Conservation (phyloP, 805 yeast genomes). For the Millerozyma miso region DNA sequence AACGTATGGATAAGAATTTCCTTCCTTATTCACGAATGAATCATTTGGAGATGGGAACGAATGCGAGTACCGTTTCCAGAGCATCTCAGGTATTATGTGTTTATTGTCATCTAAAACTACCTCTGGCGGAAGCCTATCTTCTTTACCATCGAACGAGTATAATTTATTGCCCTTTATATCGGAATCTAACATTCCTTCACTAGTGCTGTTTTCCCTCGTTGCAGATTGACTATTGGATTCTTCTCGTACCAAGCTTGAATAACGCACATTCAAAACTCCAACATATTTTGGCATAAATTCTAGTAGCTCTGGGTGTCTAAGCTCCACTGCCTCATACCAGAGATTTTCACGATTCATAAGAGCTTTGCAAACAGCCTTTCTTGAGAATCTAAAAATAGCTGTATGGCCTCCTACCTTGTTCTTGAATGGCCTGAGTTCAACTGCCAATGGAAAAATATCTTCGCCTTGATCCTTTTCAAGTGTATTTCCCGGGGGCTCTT, state of each 20-base stretch:
- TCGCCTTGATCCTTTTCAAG: neutral
- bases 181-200: slow-evolving; percentile 12
- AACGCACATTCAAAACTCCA: slow-evolving; percentile 90
- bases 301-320: slow-evolving; percentile 67
- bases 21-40: slow-evolving; percentile 2
- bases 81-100: slow-evolving; percentile 83
- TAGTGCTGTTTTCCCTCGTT: slow-evolving; percentile 13
- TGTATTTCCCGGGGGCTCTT: neutral
- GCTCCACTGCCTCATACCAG: slow-evolving; percentile 89
- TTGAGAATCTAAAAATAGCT: slow-evolving; percentile 88
- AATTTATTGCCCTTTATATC: neutral
- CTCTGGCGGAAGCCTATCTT: slow-evolving; percentile 52
- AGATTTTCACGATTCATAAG: slow-evolving; percentile 83
- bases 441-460: slow-evolving; percentile 62
- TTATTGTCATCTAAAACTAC: slow-evolving; percentile 89
- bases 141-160: slow-evolving; percentile 8
- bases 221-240: slow-evolving; percentile 7
- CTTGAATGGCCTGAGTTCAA: slow-evolving; percentile 84
- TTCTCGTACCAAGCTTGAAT: slow-evolving; percentile 46
- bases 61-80: slow-evolving; percentile 59
- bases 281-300: slow-evolving; percentile 90
- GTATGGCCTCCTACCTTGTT: slow-evolving; percentile 98
- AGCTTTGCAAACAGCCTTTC: slow-evolving; percentile 90
- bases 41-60: slow-evolving; percentile 16
- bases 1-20: neutral